phyloP scores from a whole-genome alignment of 257 asterid species.

The Echium plantagineum region DNA sequence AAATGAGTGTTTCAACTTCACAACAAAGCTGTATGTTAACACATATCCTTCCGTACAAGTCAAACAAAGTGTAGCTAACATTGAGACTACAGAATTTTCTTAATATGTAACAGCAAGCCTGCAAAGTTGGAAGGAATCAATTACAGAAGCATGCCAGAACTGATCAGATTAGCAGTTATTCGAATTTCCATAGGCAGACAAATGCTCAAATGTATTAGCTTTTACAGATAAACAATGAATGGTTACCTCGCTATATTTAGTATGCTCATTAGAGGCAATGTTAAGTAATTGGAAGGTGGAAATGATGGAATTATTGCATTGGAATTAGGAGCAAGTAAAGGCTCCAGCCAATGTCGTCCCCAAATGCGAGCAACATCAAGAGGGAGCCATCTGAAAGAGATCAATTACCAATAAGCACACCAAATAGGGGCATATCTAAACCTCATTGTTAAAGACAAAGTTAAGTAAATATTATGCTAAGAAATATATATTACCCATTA shows the following conservation, averaged over 20 bases:
- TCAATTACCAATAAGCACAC: slow-evolving; percentile 5
- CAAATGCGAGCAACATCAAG: slow-evolving; percentile 91
- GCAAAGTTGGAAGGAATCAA: too few relatives aligned
- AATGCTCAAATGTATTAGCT: not conserved
- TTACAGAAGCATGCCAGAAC: too few relatives aligned
- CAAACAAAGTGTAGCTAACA: too few relatives aligned
- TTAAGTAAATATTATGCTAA: too few relatives aligned
- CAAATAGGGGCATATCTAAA: not conserved
- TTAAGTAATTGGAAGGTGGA: slow-evolving; percentile 71
- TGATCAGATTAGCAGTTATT: too few relatives aligned
- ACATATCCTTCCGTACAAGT: too few relatives aligned
- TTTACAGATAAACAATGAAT: not conserved
- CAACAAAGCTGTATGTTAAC: too few relatives aligned
- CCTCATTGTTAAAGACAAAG: not conserved
- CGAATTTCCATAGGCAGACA: not conserved
- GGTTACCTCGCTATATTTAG: slow-evolving; percentile 83
- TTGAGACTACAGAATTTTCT: too few relatives aligned
- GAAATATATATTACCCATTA: slow-evolving; percentile 54
- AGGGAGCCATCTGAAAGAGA: slow-evolving; percentile 86
- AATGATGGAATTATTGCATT: slow-evolving; percentile 49
- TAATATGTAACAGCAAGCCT: too few relatives aligned
- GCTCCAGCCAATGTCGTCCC: slow-evolving; percentile 99
- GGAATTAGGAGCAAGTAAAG: slow-evolving; percentile 60
- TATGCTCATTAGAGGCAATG: slow-evolving; percentile 84
- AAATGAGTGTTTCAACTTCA: too few relatives aligned